Evolutionary conservation across 371 early-diverging fungal species (phyloP), one percentile per base, ranked within the genome.

Genomic region (Haplosporangium sp.): DNA sequence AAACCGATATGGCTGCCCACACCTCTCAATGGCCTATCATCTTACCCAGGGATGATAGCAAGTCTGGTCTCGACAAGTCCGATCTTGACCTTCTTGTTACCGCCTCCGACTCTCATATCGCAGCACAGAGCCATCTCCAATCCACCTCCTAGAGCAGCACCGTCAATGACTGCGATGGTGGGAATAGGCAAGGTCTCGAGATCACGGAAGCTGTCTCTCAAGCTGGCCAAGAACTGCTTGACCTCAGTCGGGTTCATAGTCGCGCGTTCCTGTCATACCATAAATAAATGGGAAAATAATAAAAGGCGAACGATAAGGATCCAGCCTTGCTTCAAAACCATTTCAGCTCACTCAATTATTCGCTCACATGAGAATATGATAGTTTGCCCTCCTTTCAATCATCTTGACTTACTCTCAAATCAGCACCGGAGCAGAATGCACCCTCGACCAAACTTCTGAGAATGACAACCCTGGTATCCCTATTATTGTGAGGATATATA

Each of bases 391-490:
- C n/a, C n/a, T n/a, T n/a, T n/a, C n/a, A n/a, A n/a, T n/a, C n/a
- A n/a, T n/a, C n/a, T 18, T 12, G 2, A n/a, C 48, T 47, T 85
- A 93, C 95, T 86, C 96, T 97, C 70, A 98, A 82, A 81, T 98
- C 99, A 4, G 99, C 99, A 41, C 99, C 99, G 7, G 98, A 95
- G 76, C 98, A 98, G 75, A 98, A 98, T 20, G 95, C 96, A 6
- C 91, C 85, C 47, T 92, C 88, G 1, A 96, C 96, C 59, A 88
- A 56, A 80, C 95, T 94, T 59, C 91, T 87, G 37, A 98, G 58
- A 46, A 98, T 85, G 41, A 97, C 85, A 9, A 95, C 98, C n/a
- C 95, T 89, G 3, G 89, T 82, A 11, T 85, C 86, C 13, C 87
- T 91, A 68, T 21, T 7, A 55, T 2, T 20, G 5, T 21, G 55